Conservation (phyloP, 148 eudicot species). For the Chenopodium album region DNA sequence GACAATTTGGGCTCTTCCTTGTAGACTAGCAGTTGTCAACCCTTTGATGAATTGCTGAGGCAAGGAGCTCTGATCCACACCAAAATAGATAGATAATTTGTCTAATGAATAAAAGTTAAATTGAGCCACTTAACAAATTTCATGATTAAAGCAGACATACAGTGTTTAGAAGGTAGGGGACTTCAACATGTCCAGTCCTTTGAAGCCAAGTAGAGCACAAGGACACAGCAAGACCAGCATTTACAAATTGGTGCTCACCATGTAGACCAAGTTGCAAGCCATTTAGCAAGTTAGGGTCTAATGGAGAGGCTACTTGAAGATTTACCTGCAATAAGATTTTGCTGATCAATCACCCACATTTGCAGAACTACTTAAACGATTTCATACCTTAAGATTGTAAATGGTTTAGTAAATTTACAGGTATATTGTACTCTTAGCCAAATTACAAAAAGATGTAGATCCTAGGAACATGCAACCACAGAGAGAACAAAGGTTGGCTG, state of each 20-base stretch:
- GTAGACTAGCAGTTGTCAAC: conserved; percentile 66
- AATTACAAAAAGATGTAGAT: not conserved
- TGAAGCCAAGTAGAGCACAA: conserved; percentile 91
- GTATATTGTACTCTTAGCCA: not conserved
- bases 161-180: conserved; percentile 41
- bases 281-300: conserved; percentile 54
- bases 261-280: conserved; percentile 75
- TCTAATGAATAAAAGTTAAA: too few relatives aligned
- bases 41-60: conserved; percentile 85
- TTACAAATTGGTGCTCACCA: conserved; percentile 86
- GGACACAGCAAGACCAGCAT: conserved; percentile 94
- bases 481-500: not conserved
- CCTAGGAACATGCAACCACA: not conserved
- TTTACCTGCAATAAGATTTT: conserved; percentile 54
- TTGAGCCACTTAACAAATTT: not conserved
- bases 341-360: conserved; percentile 4
- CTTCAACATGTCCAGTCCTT: conserved; percentile 63
- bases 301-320: conserved; percentile 63
- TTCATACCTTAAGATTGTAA: not conserved
- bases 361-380: not conserved
- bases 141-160: conserved; percentile 39
- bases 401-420: not conserved
- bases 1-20: conserved; percentile 90
- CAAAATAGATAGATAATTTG: too few relatives aligned
- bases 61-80: conserved; percentile 52